phyloP scores from a whole-genome alignment of 805 yeast species.

The Cyberlindnera petersonii region DNA sequence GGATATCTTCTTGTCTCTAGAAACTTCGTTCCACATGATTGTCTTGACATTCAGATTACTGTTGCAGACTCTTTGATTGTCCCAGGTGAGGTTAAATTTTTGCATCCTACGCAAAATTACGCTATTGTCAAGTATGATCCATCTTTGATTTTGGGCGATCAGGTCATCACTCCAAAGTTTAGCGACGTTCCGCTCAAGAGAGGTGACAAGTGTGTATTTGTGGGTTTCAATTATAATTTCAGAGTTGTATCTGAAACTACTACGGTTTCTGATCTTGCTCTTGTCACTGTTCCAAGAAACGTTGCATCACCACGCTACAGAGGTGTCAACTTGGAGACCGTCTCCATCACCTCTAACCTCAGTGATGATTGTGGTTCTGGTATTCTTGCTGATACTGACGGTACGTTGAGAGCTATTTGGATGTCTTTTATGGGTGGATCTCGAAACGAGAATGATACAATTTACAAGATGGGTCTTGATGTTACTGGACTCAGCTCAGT shows the following conservation, averaged over 20 bases:
- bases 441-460: slow-evolving; percentile 51
- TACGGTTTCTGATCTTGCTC: slow-evolving; percentile 69
- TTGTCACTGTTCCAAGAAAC: slow-evolving; percentile 68
- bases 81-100: slow-evolving; percentile 74
- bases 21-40: slow-evolving; percentile 75
- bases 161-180: slow-evolving; percentile 65
- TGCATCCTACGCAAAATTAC: slow-evolving; percentile 86
- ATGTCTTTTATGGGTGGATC: slow-evolving; percentile 77
- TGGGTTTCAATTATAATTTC: slow-evolving; percentile 72
- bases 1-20: slow-evolving; percentile 82
- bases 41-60: slow-evolving; percentile 63
- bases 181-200: slow-evolving; percentile 53
- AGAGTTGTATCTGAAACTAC: slow-evolving; percentile 73
- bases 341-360: slow-evolving; percentile 67
- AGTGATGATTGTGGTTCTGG: slow-evolving; percentile 79
- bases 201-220: slow-evolving; percentile 73
- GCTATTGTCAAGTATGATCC: slow-evolving; percentile 85
- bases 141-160: slow-evolving; percentile 61
- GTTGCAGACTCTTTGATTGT: slow-evolving; percentile 83
- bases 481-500: slow-evolving; percentile 60
- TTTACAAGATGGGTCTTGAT: slow-evolving; percentile 73
- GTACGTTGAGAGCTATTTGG: slow-evolving; percentile 83
- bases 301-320: slow-evolving; percentile 73
- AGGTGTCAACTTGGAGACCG: slow-evolving; percentile 77
- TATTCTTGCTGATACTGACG: slow-evolving; percentile 69